phyloP scores from a whole-genome alignment of 345 rosid genomes.

The Tarenaya hassleriana region DNA sequence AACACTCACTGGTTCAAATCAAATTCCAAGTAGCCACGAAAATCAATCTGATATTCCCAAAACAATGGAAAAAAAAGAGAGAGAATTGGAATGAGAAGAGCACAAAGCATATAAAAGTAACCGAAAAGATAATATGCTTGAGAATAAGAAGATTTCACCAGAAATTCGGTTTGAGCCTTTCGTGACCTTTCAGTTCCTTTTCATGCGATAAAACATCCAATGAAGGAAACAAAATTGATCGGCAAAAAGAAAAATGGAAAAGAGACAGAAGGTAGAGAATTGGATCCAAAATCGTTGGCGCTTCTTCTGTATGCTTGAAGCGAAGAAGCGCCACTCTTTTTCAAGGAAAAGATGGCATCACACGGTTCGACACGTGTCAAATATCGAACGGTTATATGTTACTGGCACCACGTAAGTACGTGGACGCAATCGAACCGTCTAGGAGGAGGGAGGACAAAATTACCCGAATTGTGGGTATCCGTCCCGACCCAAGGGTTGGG shows the following conservation, averaged over 20 bases:
- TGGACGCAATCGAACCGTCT: background rate
- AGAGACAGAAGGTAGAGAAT: background rate
- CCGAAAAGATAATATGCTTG: background rate
- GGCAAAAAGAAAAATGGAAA: background rate
- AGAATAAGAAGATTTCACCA: background rate
- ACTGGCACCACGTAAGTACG: no score
- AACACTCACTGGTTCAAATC: background rate
- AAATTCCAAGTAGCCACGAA: background rate
- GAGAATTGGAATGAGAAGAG: background rate
- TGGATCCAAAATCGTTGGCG: slow-evolving; percentile 57
- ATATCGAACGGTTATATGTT: no score
- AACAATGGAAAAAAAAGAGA: background rate
- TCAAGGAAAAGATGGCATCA: no score
- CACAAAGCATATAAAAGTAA: background rate
- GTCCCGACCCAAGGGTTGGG: no score
- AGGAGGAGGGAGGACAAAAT: no score
- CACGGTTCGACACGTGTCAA: no score
- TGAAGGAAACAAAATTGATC: no score
- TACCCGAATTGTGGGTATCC: no score
- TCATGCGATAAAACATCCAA: background rate
- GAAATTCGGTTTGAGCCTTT: background rate
- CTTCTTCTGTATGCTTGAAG: slow-evolving; percentile 32
- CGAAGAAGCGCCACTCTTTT: no score
- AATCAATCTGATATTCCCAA: background rate
- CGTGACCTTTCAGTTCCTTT: slow-evolving; percentile 10